Base-by-base conservation (phyloP, 2,329 filamentous ascomycete species). In the Venturia pyrina region DNA sequence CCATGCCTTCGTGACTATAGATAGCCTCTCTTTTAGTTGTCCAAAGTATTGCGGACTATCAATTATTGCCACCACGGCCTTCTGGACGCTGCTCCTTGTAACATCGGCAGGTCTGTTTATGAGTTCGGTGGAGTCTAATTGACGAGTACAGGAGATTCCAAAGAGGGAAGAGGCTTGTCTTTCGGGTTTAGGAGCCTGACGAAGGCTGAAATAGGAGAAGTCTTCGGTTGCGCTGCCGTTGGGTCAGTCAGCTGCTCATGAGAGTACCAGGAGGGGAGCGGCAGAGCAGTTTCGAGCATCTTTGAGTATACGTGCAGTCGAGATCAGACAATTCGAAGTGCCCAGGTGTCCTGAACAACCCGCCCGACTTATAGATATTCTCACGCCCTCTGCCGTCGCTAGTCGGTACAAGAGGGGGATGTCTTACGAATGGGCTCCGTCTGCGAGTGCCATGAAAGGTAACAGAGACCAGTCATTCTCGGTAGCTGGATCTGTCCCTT, bases 151-250 rank as follows among this genome's bases (percentile, higher is more conserved):
- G 21, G 92, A 90, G 73, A 99, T 97, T 68, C 95, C 95, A 74
- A 99, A 99, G 28, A 99, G 85, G 32, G 91, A 96, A 1, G 90
- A 92, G 40, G 87, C 85, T 7, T 88, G 85, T 43, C 79, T 74
- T 46, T 61, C 44, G 40, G 62, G 66, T 11, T 78, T 79, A 60
- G 75, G 75, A 68, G 78, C 78, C 65, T 86, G 85, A 67, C 91
- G 83, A 63, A 99, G 86, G 10, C 93, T 98, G 76, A 99, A 99
- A 80, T 99, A 99, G 63, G 93, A 97, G 80, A 98, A 99, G 78
- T 98, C 95, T 78, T 99, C 95, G 66, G 89, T 89, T 28, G 90
- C 48, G 28, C 53, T 41, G 32, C 21, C 1, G 17, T 24, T 34
- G 17, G 15, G 53, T 59, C 17, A 59, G 53, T 28, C 21, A 15